These are phyloP conservation scores for Diplodia corticola DNA, from an alignment of 2,329 filamentous ascomycete genomes.

Conservation along the genomic window DNA sequence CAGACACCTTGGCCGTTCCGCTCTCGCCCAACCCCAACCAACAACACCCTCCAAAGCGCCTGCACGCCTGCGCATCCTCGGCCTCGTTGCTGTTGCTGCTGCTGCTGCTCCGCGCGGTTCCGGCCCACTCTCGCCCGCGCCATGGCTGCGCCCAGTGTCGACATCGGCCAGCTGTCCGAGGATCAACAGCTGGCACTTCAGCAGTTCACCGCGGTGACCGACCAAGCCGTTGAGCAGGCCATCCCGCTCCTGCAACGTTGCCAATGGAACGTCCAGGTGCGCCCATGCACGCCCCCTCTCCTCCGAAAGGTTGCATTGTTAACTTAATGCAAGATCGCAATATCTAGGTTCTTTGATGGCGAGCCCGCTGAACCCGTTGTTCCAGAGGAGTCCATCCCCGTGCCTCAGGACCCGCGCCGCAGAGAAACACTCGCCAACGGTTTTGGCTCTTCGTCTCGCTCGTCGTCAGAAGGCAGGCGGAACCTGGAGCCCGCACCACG, in stretches of 20 bases:
- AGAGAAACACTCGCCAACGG: slow-evolving; percentile 68
- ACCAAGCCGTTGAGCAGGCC: slow-evolving; percentile 75
- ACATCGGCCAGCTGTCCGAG: slow-evolving; percentile 69
- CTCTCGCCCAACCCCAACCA: neutral
- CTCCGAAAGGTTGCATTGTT: slow-evolving; percentile 18
- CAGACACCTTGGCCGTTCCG: slow-evolving; percentile 11
- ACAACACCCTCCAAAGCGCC: neutral
- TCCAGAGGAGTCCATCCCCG: slow-evolving; percentile 68
- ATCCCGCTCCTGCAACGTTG: slow-evolving; percentile 78
- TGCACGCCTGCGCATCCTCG: neutral
- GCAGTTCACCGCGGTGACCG: slow-evolving; percentile 84
- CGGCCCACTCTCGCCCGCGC: neutral
- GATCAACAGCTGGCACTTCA: slow-evolving; percentile 81
- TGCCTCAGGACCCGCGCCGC: slow-evolving; percentile 63
- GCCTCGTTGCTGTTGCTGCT: neutral
- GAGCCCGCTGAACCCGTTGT: slow-evolving; percentile 76
- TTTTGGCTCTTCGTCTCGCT: slow-evolving; percentile 44
- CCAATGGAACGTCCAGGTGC: slow-evolving; percentile 92
- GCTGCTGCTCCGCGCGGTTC: slow-evolving; percentile 9
- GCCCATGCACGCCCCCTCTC: slow-evolving; percentile 24
- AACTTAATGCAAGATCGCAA: slow-evolving; percentile 69
- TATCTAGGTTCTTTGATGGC: slow-evolving; percentile 96
- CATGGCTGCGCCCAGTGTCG: slow-evolving; percentile 36
- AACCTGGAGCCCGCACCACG: slow-evolving; percentile 72
- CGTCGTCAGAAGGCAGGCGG: slow-evolving; percentile 34